A percentile compares a stretch with the other conserved stretches of the same genome.
These are phyloP conservation scores for Globisporangium nodosum DNA, from an alignment of 352 stramenopile genomes.

Conservation along the genomic window DNA sequence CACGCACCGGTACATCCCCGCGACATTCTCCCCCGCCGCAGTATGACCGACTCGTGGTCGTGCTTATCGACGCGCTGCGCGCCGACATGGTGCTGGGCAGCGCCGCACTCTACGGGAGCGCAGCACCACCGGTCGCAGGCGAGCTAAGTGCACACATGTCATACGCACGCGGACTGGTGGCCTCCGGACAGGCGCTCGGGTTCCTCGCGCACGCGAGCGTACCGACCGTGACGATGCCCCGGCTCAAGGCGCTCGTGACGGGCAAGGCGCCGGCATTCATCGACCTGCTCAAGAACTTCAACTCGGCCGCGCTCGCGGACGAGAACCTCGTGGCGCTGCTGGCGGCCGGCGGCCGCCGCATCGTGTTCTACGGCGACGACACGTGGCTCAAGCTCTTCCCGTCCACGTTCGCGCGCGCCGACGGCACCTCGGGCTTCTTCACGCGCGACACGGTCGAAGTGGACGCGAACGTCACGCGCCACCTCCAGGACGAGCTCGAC, in stretches of 20 bases:
- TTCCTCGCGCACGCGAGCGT: constrained; percentile 80
- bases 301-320: constrained; percentile 73
- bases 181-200: constrained; percentile 39
- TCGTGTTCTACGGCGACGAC: constrained; percentile 89
- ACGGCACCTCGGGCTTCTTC: constrained; percentile 87
- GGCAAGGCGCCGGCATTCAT: constrained; percentile 85
- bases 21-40: constrained; percentile 5
- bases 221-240: constrained; percentile 87
- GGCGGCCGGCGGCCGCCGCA: constrained; percentile 28
- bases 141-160: constrained; percentile 71
- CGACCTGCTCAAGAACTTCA: constrained; percentile 90
- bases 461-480: constrained; percentile 81
- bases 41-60: constrained; percentile 80
- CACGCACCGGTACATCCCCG: neutral
- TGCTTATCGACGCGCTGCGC: constrained; percentile 83
- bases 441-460: constrained; percentile 84
- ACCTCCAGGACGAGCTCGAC: constrained; percentile 82
- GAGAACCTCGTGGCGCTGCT: constrained; percentile 70
- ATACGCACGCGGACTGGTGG: constrained; percentile 49
- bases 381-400: constrained; percentile 89
- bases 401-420: constrained; percentile 51
- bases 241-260: constrained; percentile 83
- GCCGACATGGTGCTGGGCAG: constrained; percentile 85
- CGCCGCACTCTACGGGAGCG: constrained; percentile 30
- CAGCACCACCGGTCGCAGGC: neutral